A percentile compares a stretch with the other conserved stretches of the same genome.
Conservation (phyloP, 495 filamentous ascomycete genomes). For the Aspergillus olivimuriae region DNA sequence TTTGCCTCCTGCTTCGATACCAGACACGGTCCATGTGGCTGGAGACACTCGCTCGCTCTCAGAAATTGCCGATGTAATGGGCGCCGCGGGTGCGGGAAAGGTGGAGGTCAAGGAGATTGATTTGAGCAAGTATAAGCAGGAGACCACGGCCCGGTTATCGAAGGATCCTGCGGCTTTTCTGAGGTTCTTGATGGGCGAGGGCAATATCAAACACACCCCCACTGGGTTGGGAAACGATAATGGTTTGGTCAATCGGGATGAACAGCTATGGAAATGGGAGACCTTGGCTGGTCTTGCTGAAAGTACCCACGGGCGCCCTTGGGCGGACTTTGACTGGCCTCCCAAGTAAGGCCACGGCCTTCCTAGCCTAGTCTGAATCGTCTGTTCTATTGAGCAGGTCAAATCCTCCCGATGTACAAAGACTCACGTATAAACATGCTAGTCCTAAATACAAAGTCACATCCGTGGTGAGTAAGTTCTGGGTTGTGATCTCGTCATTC, state of each 20-base stretch:
- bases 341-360: too few species aligned
- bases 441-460: neutral
- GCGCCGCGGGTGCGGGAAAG: constrained; percentile 12
- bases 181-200: constrained; percentile 22
- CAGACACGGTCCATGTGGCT: constrained; percentile 15
- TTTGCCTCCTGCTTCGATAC: constrained; percentile 7
- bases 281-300: constrained; percentile 14
- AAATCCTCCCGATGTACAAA: neutral
- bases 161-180: constrained; percentile 18
- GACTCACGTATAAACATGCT: neutral
- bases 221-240: constrained; percentile 14
- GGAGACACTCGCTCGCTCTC: constrained; percentile 17
- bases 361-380: too few species aligned
- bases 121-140: constrained; percentile 7
- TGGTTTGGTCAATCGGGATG: constrained; percentile 9
- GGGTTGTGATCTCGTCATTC: neutral
- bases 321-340: constrained; percentile 18
- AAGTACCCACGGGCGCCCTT: constrained; percentile 12
- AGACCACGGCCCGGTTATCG: constrained; percentile 1
- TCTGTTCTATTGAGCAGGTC: neutral
- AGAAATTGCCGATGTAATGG: constrained; percentile 19
- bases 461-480: neutral
- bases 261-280: constrained; percentile 17
- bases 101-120: constrained; percentile 15
- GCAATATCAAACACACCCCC: constrained; percentile 16